phyloP scores from a whole-genome alignment of 169 alveolate species.

The Plasmodium malariae region DNA sequence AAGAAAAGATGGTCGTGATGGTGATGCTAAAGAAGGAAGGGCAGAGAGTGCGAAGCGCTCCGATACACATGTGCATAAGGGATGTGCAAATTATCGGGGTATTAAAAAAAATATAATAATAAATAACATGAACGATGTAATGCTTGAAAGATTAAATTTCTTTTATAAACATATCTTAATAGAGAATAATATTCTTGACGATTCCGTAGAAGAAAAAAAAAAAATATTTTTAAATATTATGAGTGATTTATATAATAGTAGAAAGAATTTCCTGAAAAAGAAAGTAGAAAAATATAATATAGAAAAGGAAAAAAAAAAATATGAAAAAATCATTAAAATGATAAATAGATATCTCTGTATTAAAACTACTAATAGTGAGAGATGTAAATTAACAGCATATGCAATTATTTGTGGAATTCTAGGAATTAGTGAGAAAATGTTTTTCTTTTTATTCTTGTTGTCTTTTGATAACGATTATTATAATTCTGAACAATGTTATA shows the following conservation, averaged over 20 bases:
- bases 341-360: conserved; percentile 52
- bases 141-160: background rate
- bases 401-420: conserved; percentile 75
- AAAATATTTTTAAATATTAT: background rate
- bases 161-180: conserved; percentile 1
- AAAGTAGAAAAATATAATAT: conserved; percentile 13
- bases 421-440: conserved; percentile 61
- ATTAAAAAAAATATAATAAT: too few relatives aligned
- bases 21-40: too few relatives aligned
- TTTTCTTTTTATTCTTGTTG: conserved; percentile 26
- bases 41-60: too few relatives aligned
- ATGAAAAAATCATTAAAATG: conserved; percentile 13
- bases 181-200: background rate
- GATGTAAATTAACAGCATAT: conserved; percentile 73
- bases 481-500: background rate
- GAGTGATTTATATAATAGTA: background rate
- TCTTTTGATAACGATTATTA: conserved; percentile 18
- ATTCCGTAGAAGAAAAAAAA: background rate
- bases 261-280: background rate
- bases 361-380: conserved; percentile 62
- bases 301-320: conserved; percentile 31
- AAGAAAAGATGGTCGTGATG: too few relatives aligned
- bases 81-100: too few relatives aligned
- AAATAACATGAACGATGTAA: too few relatives aligned
- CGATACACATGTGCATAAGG: too few relatives aligned